Percentiles rank a stretch among this genome's conserved stretches.
Conservation (phyloP, 23 red algal genomes). For the Gracilariopsis chorda region DNA sequence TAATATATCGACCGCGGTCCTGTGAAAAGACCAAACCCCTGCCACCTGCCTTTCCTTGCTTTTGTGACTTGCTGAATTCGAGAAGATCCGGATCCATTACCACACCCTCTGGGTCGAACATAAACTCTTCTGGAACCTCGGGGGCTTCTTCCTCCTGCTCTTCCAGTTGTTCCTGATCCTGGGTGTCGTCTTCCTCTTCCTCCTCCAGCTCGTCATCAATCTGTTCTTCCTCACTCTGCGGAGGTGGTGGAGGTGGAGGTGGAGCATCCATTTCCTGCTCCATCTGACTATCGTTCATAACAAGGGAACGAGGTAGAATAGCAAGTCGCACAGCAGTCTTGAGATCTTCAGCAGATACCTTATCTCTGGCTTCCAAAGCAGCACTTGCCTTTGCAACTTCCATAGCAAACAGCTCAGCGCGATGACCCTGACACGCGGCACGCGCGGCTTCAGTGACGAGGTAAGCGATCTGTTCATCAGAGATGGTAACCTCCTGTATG, state of each 20-base stretch:
- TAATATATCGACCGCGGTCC: slow-evolving; percentile 98
- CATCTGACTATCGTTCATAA: slow-evolving; percentile 51
- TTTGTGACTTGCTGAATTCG: slow-evolving; percentile 82
- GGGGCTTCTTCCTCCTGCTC: slow-evolving; percentile 82
- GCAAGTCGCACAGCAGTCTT: slow-evolving; percentile 88
- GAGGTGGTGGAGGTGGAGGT: slow-evolving; percentile 79
- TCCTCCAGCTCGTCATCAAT: slow-evolving; percentile 60
- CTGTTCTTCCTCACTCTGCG: slow-evolving; percentile 22
- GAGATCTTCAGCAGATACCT: slow-evolving; percentile 75
- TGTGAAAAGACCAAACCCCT: slow-evolving; percentile 91
- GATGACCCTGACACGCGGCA: slow-evolving; percentile 83
- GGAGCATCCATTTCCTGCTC: slow-evolving; percentile 68
- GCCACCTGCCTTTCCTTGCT: slow-evolving; percentile 75
- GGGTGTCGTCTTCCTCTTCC: slow-evolving; percentile 68
- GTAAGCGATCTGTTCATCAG: slow-evolving; percentile 76
- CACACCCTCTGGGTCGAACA: slow-evolving; percentile 99
- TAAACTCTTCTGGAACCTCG: slow-evolving; percentile 94
- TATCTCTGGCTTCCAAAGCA: slow-evolving; percentile 83
- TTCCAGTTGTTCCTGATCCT: slow-evolving; percentile 68
- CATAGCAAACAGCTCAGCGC: slow-evolving; percentile 87
- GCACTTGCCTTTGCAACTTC: slow-evolving; percentile 87
- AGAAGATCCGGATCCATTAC: slow-evolving; percentile 93
- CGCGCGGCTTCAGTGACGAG: slow-evolving; percentile 84
- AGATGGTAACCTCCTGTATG: slow-evolving; percentile 77
- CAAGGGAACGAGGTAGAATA: slow-evolving; percentile 83